Evolutionary conservation across 148 eudicot genomes (phyloP).

Genomic region (Persicaria maculosa): DNA sequence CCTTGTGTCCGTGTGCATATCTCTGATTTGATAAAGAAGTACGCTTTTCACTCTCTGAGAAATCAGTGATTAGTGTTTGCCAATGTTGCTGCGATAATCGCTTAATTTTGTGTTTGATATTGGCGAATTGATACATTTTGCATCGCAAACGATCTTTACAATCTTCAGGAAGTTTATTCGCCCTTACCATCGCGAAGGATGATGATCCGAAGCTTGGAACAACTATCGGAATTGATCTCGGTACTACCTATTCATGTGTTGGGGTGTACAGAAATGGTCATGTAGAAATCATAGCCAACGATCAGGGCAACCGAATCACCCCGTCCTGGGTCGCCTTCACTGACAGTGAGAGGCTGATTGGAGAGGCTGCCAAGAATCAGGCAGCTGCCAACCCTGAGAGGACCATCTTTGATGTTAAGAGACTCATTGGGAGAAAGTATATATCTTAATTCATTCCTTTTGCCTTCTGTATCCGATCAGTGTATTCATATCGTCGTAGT

Average conservation of each 20-base stretch:
- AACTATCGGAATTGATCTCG: constrained; percentile 12
- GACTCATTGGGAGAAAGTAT: constrained; percentile 14
- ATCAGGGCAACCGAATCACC: constrained; percentile 14
- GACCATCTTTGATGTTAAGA: constrained; percentile 12
- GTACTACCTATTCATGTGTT: constrained; percentile 13
- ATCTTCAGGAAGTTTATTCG: constrained; percentile 9
- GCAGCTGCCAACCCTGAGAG: constrained; percentile 11
- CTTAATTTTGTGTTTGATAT: neutral
- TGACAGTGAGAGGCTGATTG: constrained; percentile 8
- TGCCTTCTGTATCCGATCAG: neutral
- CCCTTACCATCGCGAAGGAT: constrained; percentile 4
- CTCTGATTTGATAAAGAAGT: neutral
- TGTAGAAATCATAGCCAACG: constrained; percentile 14
- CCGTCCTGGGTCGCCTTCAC: constrained; percentile 13
- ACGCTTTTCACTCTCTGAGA: neutral
- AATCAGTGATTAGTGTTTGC: neutral
- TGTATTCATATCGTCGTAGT: neutral
- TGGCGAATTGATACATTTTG: neutral
- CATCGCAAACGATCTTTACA: neutral
- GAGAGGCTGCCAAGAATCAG: constrained; percentile 16
- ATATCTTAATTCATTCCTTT: constrained; percentile 1
- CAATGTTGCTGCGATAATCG: neutral
- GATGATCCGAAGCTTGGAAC: constrained; percentile 10
- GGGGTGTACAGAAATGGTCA: constrained; percentile 13
- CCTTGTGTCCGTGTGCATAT: neutral